Evolutionary conservation across 768 basidiomycete species (phyloP).

Genomic region (Trametes gibbosa): DNA sequence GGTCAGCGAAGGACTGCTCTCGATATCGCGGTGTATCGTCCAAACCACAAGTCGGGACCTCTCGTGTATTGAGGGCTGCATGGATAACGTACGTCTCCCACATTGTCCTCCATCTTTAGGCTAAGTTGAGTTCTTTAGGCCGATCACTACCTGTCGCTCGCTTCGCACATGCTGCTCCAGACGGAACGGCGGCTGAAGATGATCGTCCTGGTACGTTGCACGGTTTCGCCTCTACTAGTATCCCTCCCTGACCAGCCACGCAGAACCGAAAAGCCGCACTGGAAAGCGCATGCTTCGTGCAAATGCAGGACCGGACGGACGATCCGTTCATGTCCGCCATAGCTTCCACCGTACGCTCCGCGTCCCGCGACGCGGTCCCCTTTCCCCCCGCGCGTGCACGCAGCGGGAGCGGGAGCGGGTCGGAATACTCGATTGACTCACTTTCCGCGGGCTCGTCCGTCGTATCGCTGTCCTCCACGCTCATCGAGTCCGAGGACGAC

Average conservation of each 20-base stretch:
- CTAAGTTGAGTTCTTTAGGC: slow-evolving; percentile 36
- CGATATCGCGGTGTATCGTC: slow-evolving; percentile 34
- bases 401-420: slow-evolving; percentile 12
- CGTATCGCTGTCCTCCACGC: slow-evolving; percentile 47
- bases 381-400: slow-evolving; percentile 5
- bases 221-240: no score
- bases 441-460: slow-evolving; percentile 34
- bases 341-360: slow-evolving; percentile 12
- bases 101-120: not conserved
- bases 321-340: slow-evolving; percentile 17
- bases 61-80: slow-evolving; percentile 48
- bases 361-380: slow-evolving; percentile 1
- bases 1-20: not conserved
- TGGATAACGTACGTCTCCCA: slow-evolving; percentile 45
- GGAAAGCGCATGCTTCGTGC: slow-evolving; percentile 10
- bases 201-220: slow-evolving; percentile 48
- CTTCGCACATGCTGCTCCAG: slow-evolving; percentile 54
- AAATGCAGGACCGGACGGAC: slow-evolving; percentile 2
- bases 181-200: slow-evolving; percentile 55
- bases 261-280: slow-evolving; percentile 11
- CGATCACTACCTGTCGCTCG: slow-evolving; percentile 52
- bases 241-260: not conserved
- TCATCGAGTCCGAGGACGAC: slow-evolving; percentile 63
- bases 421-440: slow-evolving; percentile 9
- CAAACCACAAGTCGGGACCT: slow-evolving; percentile 57